Conservation (phyloP, 1,139 yeast genomes). For the Suhomyces terraborum region DNA sequence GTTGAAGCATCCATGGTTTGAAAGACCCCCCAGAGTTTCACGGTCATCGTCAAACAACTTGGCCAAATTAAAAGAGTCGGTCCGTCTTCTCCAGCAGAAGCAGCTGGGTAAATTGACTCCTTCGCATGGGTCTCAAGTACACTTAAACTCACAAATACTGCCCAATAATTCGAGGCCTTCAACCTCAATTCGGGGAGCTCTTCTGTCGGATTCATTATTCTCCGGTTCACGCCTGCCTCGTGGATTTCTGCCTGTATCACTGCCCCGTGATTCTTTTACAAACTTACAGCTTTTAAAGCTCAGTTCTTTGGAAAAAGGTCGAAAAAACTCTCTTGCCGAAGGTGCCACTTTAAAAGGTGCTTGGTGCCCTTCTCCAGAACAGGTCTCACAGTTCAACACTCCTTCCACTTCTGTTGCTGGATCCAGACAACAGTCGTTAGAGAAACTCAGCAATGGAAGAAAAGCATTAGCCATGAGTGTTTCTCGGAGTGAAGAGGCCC, state of each 20-base stretch:
- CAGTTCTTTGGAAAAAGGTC: constrained; percentile 17
- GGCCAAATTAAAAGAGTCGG: constrained; percentile 12
- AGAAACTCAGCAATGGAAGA: constrained; percentile 6
- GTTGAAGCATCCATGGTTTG: constrained; percentile 51
- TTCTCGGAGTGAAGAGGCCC: constrained; percentile 4
- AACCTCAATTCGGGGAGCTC: not conserved
- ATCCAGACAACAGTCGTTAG: constrained; percentile 17
- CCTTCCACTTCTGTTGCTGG: constrained; percentile 22
- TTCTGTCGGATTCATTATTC: constrained; percentile 10
- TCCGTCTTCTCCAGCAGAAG: constrained; percentile 10
- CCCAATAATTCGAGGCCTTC: constrained; percentile 5
- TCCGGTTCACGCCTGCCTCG: constrained; percentile 6
- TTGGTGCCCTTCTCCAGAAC: constrained; percentile 32
- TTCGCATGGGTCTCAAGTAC: no score
- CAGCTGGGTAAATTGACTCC: constrained; percentile 5
- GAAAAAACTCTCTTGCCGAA: constrained; percentile 19
- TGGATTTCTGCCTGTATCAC: constrained; percentile 3
- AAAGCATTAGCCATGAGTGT: constrained; percentile 3
- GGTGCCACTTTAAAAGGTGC: constrained; percentile 32
- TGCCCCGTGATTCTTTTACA: constrained; percentile 6
- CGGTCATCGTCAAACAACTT: constrained; percentile 4
- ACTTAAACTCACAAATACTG: constrained; percentile 5
- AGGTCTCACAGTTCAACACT: constrained; percentile 32
- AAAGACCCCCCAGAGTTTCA: not conserved
- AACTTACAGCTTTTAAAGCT: constrained; percentile 8